Evolutionary conservation across 1,284 basidiomycete genomes (phyloP).

Genomic region (Vanrija humicola): DNA sequence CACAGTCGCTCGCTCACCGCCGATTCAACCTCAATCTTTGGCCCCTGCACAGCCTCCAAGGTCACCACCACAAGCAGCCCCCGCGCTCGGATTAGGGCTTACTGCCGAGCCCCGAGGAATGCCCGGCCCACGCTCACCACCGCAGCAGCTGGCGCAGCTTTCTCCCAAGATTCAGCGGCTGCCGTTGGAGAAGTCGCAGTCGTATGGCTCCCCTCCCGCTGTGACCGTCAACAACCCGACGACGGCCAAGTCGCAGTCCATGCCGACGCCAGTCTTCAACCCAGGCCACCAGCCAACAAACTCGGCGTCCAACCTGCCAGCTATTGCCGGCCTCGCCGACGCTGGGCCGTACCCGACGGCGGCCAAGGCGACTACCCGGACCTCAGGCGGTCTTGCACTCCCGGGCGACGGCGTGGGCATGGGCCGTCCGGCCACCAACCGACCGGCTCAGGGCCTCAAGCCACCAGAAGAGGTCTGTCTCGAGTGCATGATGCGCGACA

Average conservation of each 20-base stretch:
- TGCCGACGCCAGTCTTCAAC: constrained; percentile 4
- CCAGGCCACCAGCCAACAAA: constrained; percentile 28
- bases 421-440: background rate
- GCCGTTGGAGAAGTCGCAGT: background rate
- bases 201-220: background rate
- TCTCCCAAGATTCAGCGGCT: background rate
- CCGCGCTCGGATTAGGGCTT: constrained; percentile 1
- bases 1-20: background rate
- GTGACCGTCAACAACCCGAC: background rate
- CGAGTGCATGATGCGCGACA: constrained; percentile 98
- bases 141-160: background rate
- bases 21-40: background rate
- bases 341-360: constrained; percentile 38
- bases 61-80: background rate
- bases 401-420: background rate
- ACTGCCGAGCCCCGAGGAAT: background rate
- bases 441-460: constrained; percentile 2
- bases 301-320: constrained; percentile 37
- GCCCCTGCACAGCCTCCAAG: background rate
- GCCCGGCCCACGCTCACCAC: background rate
- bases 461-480: constrained; percentile 72
- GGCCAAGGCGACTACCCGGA: too few species aligned
- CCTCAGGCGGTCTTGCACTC: background rate
- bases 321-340: constrained; percentile 40
- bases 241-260: background rate